A percentile compares a stretch with the other conserved stretches of the same genome.
phyloP scores from a whole-genome alignment of 768 basidiomycete species.

The Rhizopogon vesiculosus region DNA sequence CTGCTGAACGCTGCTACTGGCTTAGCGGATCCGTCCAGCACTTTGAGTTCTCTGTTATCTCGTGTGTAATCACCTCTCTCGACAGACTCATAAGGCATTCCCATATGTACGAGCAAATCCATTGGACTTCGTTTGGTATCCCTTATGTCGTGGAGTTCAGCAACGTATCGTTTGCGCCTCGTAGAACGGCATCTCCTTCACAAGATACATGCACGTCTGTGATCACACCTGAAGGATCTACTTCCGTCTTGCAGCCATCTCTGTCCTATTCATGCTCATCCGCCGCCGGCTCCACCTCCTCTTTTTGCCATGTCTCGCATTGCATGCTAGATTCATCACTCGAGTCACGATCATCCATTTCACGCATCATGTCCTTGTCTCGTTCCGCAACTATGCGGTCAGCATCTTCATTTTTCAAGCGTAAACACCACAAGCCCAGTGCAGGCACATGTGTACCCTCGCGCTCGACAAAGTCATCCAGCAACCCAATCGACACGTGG shows the following conservation, averaged over 20 bases:
- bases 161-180: constrained; percentile 18
- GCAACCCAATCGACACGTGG: constrained; percentile 7
- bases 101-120: constrained; percentile 20
- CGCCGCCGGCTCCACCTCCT: constrained; percentile 14
- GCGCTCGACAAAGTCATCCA: not conserved
- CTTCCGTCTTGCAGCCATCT: constrained; percentile 1
- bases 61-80: not conserved
- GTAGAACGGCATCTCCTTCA: not conserved
- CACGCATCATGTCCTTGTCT: constrained; percentile 7
- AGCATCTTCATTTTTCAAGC: constrained; percentile 20
- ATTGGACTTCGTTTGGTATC: constrained; percentile 24
- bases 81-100: not conserved
- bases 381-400: constrained; percentile 12
- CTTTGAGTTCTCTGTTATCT: not conserved
- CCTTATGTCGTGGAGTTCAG: constrained; percentile 26
- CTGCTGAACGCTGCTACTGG: not conserved
- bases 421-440: constrained; percentile 9
- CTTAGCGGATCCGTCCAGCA: not conserved
- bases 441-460: not conserved
- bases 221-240: not conserved
- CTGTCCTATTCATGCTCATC: constrained; percentile 4
- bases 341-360: constrained; percentile 11
- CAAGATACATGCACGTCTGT: not conserved
- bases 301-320: constrained; percentile 20
- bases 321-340: constrained; percentile 4